Conservation (phyloP, 2,329 filamentous ascomycete genomes). For the Fusarium pseudonygamai region DNA sequence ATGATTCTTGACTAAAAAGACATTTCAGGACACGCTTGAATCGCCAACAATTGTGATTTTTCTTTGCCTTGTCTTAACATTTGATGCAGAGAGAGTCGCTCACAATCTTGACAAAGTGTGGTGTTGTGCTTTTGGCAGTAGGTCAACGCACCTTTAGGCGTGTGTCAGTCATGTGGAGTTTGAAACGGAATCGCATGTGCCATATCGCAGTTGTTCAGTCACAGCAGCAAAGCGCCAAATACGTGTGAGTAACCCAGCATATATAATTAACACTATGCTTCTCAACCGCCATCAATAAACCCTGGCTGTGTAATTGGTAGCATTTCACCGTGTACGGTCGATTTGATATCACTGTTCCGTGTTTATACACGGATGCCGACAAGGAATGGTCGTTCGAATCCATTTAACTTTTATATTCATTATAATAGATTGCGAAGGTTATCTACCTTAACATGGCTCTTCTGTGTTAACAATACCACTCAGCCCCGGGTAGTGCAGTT, state of each 20-base stretch:
- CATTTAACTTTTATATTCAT: too few species aligned
- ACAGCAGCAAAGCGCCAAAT: neutral
- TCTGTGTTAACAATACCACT: too few species aligned
- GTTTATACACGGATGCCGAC: too few species aligned
- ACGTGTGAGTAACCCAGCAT: rapidly evolving
- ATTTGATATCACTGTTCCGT: too few species aligned
- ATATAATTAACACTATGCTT: neutral
- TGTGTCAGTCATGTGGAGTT: too few species aligned
- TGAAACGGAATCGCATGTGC: neutral
- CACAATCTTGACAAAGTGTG: neutral
- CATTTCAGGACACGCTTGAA: neutral
- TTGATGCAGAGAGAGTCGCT: neutral
- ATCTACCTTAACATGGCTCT: too few species aligned
- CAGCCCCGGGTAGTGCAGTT: too few species aligned
- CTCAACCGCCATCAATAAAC: neutral
- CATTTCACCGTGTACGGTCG: neutral
- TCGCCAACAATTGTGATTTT: neutral
- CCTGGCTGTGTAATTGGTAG: neutral
- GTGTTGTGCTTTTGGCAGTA: neutral
- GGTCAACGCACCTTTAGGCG: too few species aligned
- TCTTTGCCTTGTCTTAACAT: neutral
- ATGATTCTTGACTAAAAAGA: neutral
- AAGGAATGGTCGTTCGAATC: too few species aligned
- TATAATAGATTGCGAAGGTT: too few species aligned
- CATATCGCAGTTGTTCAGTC: neutral